These are phyloP conservation scores for Meyerozyma sp. DNA, from an alignment of 1,139 yeast species.

Conservation along the genomic window DNA sequence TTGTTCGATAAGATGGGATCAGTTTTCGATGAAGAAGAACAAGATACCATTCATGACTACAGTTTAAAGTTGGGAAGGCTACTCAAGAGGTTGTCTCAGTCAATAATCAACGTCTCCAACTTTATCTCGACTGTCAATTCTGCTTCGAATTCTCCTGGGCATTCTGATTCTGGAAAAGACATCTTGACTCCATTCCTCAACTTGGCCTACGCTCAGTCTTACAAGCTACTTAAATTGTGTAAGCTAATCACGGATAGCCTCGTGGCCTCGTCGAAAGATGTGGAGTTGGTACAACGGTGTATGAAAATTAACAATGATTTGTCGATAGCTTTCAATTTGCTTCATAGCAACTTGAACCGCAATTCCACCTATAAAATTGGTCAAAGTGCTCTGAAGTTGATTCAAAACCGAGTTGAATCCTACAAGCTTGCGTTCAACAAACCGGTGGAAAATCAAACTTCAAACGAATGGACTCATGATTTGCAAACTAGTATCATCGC, in stretches of 20 bases:
- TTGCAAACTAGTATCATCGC: conserved; percentile 20
- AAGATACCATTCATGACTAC: conserved; percentile 40
- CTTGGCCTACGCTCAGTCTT: conserved; percentile 29
- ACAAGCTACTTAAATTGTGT: conserved; percentile 30
- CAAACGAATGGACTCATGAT: conserved; percentile 27
- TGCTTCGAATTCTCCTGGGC: conserved; percentile 2
- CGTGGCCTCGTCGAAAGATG: conserved; percentile 13
- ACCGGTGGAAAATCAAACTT: conserved; percentile 5
- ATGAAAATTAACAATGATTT: conserved; percentile 35
- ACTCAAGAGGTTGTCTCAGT: conserved; percentile 33
- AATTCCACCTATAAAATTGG: conserved; percentile 16
- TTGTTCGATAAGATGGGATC: conserved; percentile 21
- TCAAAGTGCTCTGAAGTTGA: conserved; percentile 15
- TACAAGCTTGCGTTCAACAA: conserved; percentile 25
- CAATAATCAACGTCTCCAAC: conserved; percentile 31
- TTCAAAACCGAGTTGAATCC: conserved; percentile 21
- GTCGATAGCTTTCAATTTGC: conserved; percentile 29
- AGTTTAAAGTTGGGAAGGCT: conserved; percentile 44
- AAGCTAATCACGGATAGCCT: conserved; percentile 33
- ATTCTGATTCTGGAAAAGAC: conserved; percentile 3
- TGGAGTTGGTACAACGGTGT: conserved; percentile 27
- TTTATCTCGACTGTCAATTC: conserved; percentile 15
- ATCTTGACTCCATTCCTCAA: conserved; percentile 31
- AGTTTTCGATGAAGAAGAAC: conserved; percentile 41
- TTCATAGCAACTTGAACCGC: conserved; percentile 22